Percentiles rank a stretch among this genome's conserved stretches.
phyloP scores from a whole-genome alignment of 2,329 filamentous ascomycete species.

The Scedosporium boydii region DNA sequence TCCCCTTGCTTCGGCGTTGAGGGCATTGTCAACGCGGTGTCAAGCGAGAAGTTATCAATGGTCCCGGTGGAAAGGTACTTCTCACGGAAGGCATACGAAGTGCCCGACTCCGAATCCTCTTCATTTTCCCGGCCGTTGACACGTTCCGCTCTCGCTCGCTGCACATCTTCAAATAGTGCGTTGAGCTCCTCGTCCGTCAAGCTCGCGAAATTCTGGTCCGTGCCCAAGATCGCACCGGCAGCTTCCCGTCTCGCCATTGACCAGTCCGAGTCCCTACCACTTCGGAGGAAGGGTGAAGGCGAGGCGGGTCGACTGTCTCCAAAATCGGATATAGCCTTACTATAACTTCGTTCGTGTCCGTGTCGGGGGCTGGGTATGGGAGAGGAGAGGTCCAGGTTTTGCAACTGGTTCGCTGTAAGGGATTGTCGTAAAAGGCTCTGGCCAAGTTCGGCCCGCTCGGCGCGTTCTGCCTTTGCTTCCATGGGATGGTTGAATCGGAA shows the following conservation, averaged over 20 bases:
- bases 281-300: constrained; percentile 55
- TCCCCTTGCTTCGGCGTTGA: constrained; percentile 78
- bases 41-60: constrained; percentile 89
- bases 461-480: constrained; percentile 86
- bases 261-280: constrained; percentile 82
- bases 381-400: constrained; percentile 43
- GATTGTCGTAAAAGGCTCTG: constrained; percentile 83
- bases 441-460: constrained; percentile 54
- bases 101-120: constrained; percentile 82
- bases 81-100: constrained; percentile 79
- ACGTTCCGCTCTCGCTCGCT: constrained; percentile 69
- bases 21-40: constrained; percentile 88
- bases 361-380: constrained; percentile 53
- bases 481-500: constrained; percentile 97
- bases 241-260: constrained; percentile 87
- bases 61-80: constrained; percentile 95
- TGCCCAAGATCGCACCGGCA: constrained; percentile 79
- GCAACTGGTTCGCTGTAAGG: constrained; percentile 51
- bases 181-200: constrained; percentile 92
- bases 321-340: constrained; percentile 68
- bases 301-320: constrained; percentile 74
- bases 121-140: constrained; percentile 68
- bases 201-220: constrained; percentile 83
- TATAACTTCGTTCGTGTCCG: constrained; percentile 70
- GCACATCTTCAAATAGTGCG: constrained; percentile 85